A percentile compares a stretch with the other conserved stretches of the same genome.
Conservation (phyloP, 2,329 filamentous ascomycete species). For the Sarocladiaceae sp. region DNA sequence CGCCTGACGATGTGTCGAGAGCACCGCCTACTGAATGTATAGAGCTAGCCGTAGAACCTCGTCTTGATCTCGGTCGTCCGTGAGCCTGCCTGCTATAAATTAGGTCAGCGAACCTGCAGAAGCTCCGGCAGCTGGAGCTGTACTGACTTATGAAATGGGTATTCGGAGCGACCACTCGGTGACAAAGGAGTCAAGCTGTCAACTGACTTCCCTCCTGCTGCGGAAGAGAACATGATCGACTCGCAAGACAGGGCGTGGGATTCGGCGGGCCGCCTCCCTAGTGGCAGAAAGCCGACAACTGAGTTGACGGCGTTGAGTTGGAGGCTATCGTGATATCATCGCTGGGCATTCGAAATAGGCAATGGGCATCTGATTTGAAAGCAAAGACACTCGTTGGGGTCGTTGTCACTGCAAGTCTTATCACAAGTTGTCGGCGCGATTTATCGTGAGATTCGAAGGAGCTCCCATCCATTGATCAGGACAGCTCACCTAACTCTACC, state of each 20-base stretch:
- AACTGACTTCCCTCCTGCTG: conserved; percentile 56
- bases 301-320: conserved; percentile 24
- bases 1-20: conserved; percentile 61
- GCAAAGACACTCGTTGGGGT: background rate
- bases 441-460: conserved; percentile 3
- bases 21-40: conserved; percentile 81
- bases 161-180: conserved; percentile 44
- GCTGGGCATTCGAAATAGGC: conserved; percentile 26
- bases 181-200: conserved; percentile 56
- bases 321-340: conserved; percentile 45
- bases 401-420: background rate
- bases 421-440: conserved; percentile 2
- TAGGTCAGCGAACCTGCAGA: conserved; percentile 15
- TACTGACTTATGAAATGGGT: conserved; percentile 52
- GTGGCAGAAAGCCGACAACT: conserved; percentile 25
- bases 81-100: conserved; percentile 36
- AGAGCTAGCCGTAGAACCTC: conserved; percentile 82
- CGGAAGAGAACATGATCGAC: conserved; percentile 52
- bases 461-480: conserved; percentile 8
- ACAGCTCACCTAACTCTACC: conserved; percentile 9
- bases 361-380: no score
- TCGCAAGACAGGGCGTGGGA: conserved; percentile 13
- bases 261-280: conserved; percentile 12
- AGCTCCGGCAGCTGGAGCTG: background rate
- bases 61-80: conserved; percentile 47